phyloP scores from a whole-genome alignment of 192 early-diverging fungal genomes.

The Lunasporangiospora selenospora region DNA sequence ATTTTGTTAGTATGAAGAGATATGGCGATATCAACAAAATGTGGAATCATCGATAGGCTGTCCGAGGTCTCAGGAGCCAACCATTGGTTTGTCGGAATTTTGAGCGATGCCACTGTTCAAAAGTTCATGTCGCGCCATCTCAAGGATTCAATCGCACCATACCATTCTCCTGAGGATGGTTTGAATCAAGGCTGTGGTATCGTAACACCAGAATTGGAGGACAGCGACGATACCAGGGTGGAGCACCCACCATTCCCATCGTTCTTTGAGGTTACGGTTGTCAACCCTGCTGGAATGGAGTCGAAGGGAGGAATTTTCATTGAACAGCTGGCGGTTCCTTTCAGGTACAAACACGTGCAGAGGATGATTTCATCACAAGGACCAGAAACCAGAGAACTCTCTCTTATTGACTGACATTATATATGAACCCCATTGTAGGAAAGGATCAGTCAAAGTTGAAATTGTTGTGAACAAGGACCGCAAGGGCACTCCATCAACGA shows the following conservation, averaged over 20 bases:
- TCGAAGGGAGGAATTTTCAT: constrained; percentile 70
- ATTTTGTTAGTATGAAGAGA: neutral
- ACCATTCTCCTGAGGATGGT: neutral
- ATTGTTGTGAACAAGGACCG: constrained; percentile 7
- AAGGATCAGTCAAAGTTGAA: constrained; percentile 27
- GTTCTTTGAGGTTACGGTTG: constrained; percentile 61
- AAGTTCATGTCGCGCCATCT: constrained; percentile 54
- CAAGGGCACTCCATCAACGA: constrained; percentile 24
- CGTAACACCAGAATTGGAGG: neutral
- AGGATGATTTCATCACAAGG: constrained; percentile 26
- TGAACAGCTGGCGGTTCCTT: constrained; percentile 71
- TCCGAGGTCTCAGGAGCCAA: constrained; percentile 66
- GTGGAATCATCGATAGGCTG: too few species aligned
- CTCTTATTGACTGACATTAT: neutral
- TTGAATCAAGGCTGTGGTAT: neutral
- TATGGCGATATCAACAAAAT: too few species aligned
- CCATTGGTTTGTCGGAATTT: constrained; percentile 72
- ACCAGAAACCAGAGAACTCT: neutral
- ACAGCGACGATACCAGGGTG: neutral
- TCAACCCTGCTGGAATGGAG: constrained; percentile 74
- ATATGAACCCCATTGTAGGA: constrained; percentile 6
- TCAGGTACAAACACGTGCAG: constrained; percentile 52
- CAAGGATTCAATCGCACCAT: constrained; percentile 13
- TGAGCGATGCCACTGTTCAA: constrained; percentile 60
- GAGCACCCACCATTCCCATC: constrained; percentile 54